Evolutionary conservation across 2,329 filamentous ascomycete species (phyloP), one percentile per base, ranked within the genome.

Genomic region (Clonostachys rhizophaga): DNA sequence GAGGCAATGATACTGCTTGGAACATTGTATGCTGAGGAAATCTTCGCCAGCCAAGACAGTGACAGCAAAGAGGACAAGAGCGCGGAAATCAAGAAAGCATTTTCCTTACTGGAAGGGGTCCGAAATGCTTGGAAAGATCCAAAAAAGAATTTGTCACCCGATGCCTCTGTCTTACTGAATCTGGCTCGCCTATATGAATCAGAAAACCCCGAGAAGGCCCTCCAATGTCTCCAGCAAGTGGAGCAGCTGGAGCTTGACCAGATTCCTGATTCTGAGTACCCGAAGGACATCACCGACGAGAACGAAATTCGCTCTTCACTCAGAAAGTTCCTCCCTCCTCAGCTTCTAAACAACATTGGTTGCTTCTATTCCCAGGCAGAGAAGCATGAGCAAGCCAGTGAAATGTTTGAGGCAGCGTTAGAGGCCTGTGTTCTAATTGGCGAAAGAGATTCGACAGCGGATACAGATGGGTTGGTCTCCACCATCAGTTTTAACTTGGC

Each of bases 401-500:
- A 92, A 44, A 79, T 95, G 69, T 99, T 97, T 62, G 89, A 99
- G 64, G 84, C 88, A n/a, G 94, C 91, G 0, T 71, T 99, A 46
- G 87, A 86, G 52, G 89, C 92, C 14, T 96, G 91, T 60, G 84
- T 95, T 56, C 87, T 87, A 56, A 85, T 90, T 51, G 83, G 84
- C 42, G 85, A 90, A 57, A 86, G 83, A 57, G 86, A 91, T 40
- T 79, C 86, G 45, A 80, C 82, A 2, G 78, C 86, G 51, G 94
- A 97, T 61, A 91, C 86, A 0, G 94, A 99, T 67, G 90, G 91
- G 13, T 76, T 99, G 5, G 86, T 97, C 24, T 96, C 92, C 1
- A 96, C 91, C 4, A 95, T 99, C 63, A 96, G 90, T 63, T 99
- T 94, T 76, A 99, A 97, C 59, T 81, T 99, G 39, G 94, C 88